Percentiles rank a stretch among this genome's conserved stretches.
phyloP scores from a whole-genome alignment of 2,329 filamentous ascomycete genomes.

The Aspergillus alliaceus region DNA sequence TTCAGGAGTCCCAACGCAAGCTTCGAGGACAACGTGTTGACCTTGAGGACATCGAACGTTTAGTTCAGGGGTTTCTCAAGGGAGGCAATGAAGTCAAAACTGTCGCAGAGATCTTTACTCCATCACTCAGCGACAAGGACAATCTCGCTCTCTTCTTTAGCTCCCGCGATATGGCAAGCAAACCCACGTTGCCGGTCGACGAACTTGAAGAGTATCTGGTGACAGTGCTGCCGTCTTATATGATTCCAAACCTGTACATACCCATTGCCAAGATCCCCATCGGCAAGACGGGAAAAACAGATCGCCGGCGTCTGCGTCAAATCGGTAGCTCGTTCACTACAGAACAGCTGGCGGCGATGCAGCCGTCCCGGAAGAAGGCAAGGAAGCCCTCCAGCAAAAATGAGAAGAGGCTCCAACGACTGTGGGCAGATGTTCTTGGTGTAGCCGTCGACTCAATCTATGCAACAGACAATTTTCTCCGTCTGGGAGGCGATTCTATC shows the following conservation, averaged over 20 bases:
- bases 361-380: background rate
- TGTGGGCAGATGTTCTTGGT: background rate
- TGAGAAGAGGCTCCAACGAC: background rate
- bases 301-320: background rate
- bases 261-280: background rate
- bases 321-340: background rate
- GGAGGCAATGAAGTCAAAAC: background rate
- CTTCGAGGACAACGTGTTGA: constrained; percentile 7
- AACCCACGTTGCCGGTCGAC: background rate
- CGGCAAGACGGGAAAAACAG: constrained; percentile 1
- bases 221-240: background rate
- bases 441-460: background rate
- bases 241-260: constrained; percentile 1
- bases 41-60: constrained; percentile 6
- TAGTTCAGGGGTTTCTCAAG: background rate
- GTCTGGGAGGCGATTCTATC: constrained; percentile 3
- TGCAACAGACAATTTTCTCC: constrained; percentile 1
- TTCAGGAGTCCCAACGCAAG: constrained; percentile 6
- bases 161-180: background rate
- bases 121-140: background rate
- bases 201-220: background rate
- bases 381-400: background rate
- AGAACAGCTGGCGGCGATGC: background rate
- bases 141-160: background rate
- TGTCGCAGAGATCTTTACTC: background rate